A percentile compares a stretch with the other conserved stretches of the same genome.
phyloP scores from a whole-genome alignment of 2,329 filamentous ascomycete species.

The Emmonsiellopsis sp. region DNA sequence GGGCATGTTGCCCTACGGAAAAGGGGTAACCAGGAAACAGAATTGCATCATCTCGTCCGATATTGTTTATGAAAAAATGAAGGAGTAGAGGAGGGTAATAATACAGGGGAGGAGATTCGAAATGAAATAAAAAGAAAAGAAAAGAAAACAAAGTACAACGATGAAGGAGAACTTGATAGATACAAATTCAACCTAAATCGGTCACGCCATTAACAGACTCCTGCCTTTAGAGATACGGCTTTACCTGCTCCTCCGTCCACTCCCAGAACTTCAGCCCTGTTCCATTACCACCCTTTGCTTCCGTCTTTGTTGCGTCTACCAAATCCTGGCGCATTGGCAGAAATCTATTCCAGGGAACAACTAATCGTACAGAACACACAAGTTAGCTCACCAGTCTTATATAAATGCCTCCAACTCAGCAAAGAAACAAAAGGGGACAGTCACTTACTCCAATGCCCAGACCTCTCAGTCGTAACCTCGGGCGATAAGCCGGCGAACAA shows the following conservation, averaged over 20 bases:
- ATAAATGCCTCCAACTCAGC: too few relatives aligned
- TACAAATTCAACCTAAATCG: too few relatives aligned
- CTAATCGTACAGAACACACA: not conserved
- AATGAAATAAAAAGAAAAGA: too few relatives aligned
- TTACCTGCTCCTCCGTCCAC: constrained; percentile 31
- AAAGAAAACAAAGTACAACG: too few relatives aligned
- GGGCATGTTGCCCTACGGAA: too few relatives aligned
- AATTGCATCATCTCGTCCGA: too few relatives aligned
- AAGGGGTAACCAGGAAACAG: too few relatives aligned
- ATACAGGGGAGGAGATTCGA: too few relatives aligned
- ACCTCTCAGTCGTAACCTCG: constrained; percentile 33
- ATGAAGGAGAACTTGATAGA: too few relatives aligned
- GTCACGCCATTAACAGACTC: too few relatives aligned
- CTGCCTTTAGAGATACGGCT: constrained; percentile 4
- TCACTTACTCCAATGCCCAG: constrained; percentile 11
- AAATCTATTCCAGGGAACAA: constrained; percentile 15
- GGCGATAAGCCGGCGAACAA: constrained; percentile 40
- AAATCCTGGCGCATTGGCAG: constrained; percentile 12
- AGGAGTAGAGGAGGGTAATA: too few relatives aligned
- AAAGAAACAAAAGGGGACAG: not conserved
- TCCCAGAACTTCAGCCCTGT: constrained; percentile 29
- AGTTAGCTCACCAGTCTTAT: not conserved
- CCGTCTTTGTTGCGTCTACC: constrained; percentile 12
- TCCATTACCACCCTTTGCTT: constrained; percentile 21
- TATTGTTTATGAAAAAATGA: too few relatives aligned